These are phyloP conservation scores for Penicillium sp. DNA, from an alignment of 2,329 filamentous ascomycete species.

Conservation along the genomic window DNA sequence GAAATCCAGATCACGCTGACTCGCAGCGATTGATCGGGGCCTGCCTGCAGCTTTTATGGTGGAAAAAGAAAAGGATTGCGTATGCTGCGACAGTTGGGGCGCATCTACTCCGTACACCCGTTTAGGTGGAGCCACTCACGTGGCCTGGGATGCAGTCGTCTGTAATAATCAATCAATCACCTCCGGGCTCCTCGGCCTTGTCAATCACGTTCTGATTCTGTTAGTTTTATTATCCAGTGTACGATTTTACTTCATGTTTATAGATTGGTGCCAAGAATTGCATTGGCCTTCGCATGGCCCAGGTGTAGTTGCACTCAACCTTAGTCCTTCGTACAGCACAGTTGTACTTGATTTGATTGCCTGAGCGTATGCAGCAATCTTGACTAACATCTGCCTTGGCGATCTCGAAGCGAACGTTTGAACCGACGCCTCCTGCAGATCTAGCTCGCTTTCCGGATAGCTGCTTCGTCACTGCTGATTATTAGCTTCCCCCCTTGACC, in stretches of 20 bases:
- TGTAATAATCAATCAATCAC: slow-evolving; percentile 2
- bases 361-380: background rate
- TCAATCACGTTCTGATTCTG: background rate
- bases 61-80: slow-evolving; percentile 23
- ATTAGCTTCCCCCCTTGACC: background rate
- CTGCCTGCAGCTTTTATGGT: slow-evolving; percentile 18
- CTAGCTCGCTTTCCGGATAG: background rate
- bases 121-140: slow-evolving; percentile 31
- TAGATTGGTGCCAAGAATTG: background rate
- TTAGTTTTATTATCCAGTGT: background rate
- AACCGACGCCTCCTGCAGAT: background rate
- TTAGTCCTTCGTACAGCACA: background rate
- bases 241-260: background rate
- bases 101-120: slow-evolving; percentile 19
- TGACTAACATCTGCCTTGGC: background rate
- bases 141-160: slow-evolving; percentile 23
- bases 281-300: background rate
- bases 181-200: background rate
- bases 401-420: background rate
- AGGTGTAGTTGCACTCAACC: background rate
- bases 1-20: slow-evolving; percentile 16
- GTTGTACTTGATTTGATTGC: background rate
- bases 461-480: slow-evolving; percentile 1
- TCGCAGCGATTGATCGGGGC: slow-evolving; percentile 13
- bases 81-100: slow-evolving; percentile 23